Evolutionary conservation across 2,329 filamentous ascomycete species (phyloP), one percentile per base, ranked within the genome.

Genomic region (Aspergillus fumigatus): DNA sequence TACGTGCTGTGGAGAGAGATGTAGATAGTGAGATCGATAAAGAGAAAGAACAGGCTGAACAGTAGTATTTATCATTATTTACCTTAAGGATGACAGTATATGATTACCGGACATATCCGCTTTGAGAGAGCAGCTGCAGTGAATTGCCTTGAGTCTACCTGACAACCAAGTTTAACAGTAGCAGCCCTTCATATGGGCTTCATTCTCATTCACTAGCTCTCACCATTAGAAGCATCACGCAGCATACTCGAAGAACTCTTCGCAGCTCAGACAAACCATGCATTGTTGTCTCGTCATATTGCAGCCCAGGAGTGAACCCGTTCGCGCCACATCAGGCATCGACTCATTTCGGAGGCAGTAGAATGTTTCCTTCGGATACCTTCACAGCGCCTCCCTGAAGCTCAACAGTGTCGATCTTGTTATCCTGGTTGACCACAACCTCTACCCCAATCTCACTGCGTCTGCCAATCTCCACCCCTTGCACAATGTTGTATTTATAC

Each of bases 381-480:
- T 67, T 63, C 27, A 74, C 68, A 9, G 72, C 70, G n/a, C 62
- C 64, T 2, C 72, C 72, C 27, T 65, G 70, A 57, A 75, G 48
- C 53, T 68, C 62, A 19, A 75, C 65, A 51, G 61, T 64, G 21
- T 69, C 66, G 52, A 74, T 69, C 53, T 61, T 55, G 38, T 55
- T 63, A 10, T 68, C 63, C 1, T 47, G 47, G 38, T 63, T 62
- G 38, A 68, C 27, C 21, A 49, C 55, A 21, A 73, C 67, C 4
- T 63, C 65, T 21, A 75, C 60, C 4, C 67, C 70, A 59, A 75
- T 74, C 51, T 72, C 72, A 62, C 71, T 73, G 26, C 69, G 63
- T 62, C 84, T 72, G 10, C 84, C 84, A 81, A 88, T 87, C 73
- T 88, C 85, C 14, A 87, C 83, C 1, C 85, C 86, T 72, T 88